These are phyloP conservation scores for Thozetella sp. DNA, from an alignment of 495 filamentous ascomycete genomes.

Conservation along the genomic window DNA sequence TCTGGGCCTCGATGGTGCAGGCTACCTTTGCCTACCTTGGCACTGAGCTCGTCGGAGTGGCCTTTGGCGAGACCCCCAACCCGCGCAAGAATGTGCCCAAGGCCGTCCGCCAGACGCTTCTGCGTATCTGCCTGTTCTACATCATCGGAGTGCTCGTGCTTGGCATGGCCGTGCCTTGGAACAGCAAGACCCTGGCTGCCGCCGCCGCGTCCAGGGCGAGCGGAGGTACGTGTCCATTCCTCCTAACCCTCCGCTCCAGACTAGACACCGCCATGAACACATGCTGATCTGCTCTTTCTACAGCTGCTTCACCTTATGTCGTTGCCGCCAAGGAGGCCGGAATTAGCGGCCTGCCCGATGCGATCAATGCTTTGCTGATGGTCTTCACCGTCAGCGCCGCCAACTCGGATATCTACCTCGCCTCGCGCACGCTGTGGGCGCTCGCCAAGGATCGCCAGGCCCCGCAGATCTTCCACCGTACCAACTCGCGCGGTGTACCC, in stretches of 20 bases:
- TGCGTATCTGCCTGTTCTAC: slow-evolving; percentile 78
- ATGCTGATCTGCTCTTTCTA: neutral
- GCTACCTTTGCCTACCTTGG: slow-evolving; percentile 85
- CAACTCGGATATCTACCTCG: slow-evolving; percentile 82
- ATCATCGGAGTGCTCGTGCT: slow-evolving; percentile 70
- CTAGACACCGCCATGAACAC: neutral
- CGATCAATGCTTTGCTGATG: slow-evolving; percentile 82
- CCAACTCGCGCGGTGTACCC: slow-evolving; percentile 77
- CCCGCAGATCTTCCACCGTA: slow-evolving; percentile 68
- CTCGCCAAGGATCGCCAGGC: slow-evolving; percentile 78
- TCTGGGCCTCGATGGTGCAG: slow-evolving; percentile 78
- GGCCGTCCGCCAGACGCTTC: slow-evolving; percentile 73
- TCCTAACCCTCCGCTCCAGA: neutral
- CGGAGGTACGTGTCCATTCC: slow-evolving; percentile 29
- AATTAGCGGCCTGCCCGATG: slow-evolving; percentile 66
- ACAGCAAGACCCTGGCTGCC: slow-evolving; percentile 55
- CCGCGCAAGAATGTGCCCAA: slow-evolving; percentile 73
- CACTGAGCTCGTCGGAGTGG: slow-evolving; percentile 82
- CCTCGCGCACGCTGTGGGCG: slow-evolving; percentile 78
- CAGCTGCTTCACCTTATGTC: slow-evolving; percentile 67
- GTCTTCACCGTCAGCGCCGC: slow-evolving; percentile 78
- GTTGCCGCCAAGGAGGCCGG: slow-evolving; percentile 64
- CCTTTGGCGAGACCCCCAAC: slow-evolving; percentile 80
- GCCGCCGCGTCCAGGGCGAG: slow-evolving; percentile 50
- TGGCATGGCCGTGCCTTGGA: slow-evolving; percentile 66